Base-by-base conservation (phyloP, 2,329 filamentous ascomycete species). In the Sphaerostilbella broomeana region DNA sequence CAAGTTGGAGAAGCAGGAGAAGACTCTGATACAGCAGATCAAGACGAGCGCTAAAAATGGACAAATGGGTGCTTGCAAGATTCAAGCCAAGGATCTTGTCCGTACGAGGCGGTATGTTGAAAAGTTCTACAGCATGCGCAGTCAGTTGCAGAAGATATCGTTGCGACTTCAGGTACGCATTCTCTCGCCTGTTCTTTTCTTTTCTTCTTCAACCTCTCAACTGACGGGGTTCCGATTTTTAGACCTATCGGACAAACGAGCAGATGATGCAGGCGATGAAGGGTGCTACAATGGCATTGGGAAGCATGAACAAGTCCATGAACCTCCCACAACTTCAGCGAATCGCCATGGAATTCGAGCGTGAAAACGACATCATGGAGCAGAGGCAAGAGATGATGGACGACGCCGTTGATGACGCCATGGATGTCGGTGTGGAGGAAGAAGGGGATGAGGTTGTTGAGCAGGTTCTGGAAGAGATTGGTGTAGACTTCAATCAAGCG, bases 211-310 rank as follows among this genome's bases (percentile, higher is more conserved):
- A n/a, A n/a, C n/a, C n/a, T n/a, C n/a, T n/a, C n/a, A n/a, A n/a
- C n/a, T n/a, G n/a, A n/a, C n/a, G n/a, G n/a, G n/a, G n/a, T n/a
- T n/a, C n/a, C n/a, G n/a, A n/a, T n/a, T 17, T 16, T 13, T 54
- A 95, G 86, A 98, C 92, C 35, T 90, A 97, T 49, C 81, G 92
- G 49, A 95, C 89, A 51, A 98, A 98, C 63, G 92, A 98, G 63
- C 90, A 97, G 65, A 98, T 98, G 92, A 95, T 95, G 89, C 87
- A 95, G 64, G 92, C 89, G 7, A 97, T 98, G 92, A 98, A 95
- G 65, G 92, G 92, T 22, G 92, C 92, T 4, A 97, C 92, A 1
- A 81, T 83, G 64, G 81, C 95, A 3, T 71, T 98, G 6, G 88
- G 89, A 39, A 94, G 85, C 67, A 98, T 98, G 92, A 98, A 98